phyloP scores from a whole-genome alignment of 768 basidiomycete genomes.

The Pleurotus platypus region DNA sequence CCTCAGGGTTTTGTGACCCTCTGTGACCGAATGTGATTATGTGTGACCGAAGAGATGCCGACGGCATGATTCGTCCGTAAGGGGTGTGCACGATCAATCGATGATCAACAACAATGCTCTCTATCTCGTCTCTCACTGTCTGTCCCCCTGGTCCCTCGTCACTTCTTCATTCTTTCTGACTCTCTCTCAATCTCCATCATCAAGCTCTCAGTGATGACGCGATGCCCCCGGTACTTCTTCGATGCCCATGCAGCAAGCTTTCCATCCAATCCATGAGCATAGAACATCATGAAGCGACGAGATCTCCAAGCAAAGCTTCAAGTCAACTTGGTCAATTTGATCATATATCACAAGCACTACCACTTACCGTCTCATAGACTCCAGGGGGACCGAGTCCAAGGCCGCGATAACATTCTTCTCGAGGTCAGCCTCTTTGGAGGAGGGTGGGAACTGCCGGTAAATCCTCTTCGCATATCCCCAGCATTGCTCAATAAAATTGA shows the following conservation, averaged over 20 bases:
- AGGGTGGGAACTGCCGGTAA: slow-evolving; percentile 21
- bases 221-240: slow-evolving; percentile 19
- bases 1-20: no score
- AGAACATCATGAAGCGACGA: slow-evolving; percentile 18
- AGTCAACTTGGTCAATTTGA: neutral
- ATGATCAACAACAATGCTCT: no score
- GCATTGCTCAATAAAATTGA: slow-evolving; percentile 34
- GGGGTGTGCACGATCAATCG: no score
- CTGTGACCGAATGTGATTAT: no score
- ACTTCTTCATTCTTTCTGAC: no score
- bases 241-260: slow-evolving; percentile 20
- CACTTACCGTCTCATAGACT: slow-evolving; percentile 19
- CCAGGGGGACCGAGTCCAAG: slow-evolving; percentile 23
- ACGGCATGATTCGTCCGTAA: no score
- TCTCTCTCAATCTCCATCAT: no score
- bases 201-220: slow-evolving; percentile 11
- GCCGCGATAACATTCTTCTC: slow-evolving; percentile 24
- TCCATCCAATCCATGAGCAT: slow-evolving; percentile 15
- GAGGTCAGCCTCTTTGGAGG: slow-evolving; percentile 26
- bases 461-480: slow-evolving; percentile 29
- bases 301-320: slow-evolving; percentile 22
- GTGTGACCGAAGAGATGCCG: no score
- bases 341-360: neutral
- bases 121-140: no score
- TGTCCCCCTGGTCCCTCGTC: no score